Evolutionary conservation across 805 yeast species (phyloP).

Genomic region (Blastobotrys parvus): DNA sequence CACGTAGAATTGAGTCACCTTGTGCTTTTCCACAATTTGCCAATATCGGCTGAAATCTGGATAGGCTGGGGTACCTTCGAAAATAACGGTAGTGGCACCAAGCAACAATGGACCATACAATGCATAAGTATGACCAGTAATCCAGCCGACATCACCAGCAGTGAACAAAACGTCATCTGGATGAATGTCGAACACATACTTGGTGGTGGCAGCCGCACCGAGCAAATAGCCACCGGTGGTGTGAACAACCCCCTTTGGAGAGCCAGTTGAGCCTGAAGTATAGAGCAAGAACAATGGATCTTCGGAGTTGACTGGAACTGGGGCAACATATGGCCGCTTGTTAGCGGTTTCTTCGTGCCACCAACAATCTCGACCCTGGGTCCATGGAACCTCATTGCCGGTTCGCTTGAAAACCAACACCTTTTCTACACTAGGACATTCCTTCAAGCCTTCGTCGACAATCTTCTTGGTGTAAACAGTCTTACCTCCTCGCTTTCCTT

Average conservation of each 20-base stretch:
- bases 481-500: slow-evolving; percentile 93
- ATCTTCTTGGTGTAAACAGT: slow-evolving; percentile 85
- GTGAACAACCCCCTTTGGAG: slow-evolving; percentile 97
- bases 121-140: slow-evolving; percentile 95
- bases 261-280: slow-evolving; percentile 97
- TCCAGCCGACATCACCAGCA: slow-evolving; percentile 99
- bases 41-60: slow-evolving; percentile 94
- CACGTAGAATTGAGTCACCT: slow-evolving; percentile 92
- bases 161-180: slow-evolving; percentile 84
- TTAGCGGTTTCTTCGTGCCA: slow-evolving; percentile 88
- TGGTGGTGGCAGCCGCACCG: slow-evolving; percentile 87
- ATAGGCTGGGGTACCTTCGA: slow-evolving; percentile 97
- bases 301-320: slow-evolving; percentile 79
- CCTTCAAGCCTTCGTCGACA: slow-evolving; percentile 85
- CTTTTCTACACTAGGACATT: slow-evolving; percentile 62
- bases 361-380: slow-evolving; percentile 79
- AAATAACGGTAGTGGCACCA: slow-evolving; percentile 88
- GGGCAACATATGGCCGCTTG: slow-evolving; percentile 79
- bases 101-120: slow-evolving; percentile 84
- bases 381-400: slow-evolving; percentile 66
- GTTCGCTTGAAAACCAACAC: slow-evolving; percentile 88
- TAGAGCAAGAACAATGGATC: slow-evolving; percentile 93
- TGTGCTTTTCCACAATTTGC: slow-evolving; percentile 88
- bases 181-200: slow-evolving; percentile 89
- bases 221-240: slow-evolving; percentile 89